phyloP scores from a whole-genome alignment of 2,329 filamentous ascomycete genomes.

The Xylariomycetidae sp. region DNA sequence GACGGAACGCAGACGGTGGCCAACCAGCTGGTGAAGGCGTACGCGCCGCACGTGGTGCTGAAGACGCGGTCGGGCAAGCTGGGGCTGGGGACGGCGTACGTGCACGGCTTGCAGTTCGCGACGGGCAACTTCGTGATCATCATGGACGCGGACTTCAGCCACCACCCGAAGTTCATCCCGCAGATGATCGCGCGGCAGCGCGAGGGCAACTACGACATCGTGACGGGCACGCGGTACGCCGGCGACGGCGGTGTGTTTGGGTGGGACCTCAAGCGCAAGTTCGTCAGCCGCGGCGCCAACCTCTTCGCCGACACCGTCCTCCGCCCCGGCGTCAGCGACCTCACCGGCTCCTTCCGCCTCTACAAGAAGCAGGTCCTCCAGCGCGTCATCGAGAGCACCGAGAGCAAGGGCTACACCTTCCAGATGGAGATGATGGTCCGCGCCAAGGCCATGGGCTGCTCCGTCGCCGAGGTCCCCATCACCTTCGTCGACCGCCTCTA shows the following conservation, averaged over 20 bases:
- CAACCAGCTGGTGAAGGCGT: constrained; percentile 81
- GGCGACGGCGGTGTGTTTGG: constrained; percentile 86
- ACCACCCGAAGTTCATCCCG: constrained; percentile 98
- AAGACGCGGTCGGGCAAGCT: constrained; percentile 90
- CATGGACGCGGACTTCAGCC: constrained; percentile 99
- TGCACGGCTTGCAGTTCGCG: constrained; percentile 84
- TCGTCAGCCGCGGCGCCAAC: constrained; percentile 83
- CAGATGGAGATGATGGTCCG: constrained; percentile 99
- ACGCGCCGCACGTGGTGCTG: constrained; percentile 72
- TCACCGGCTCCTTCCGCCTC: constrained; percentile 89
- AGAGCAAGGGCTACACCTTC: constrained; percentile 97
- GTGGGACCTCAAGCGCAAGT: constrained; percentile 89
- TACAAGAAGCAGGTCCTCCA: constrained; percentile 89
- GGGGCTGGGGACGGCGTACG: constrained; percentile 93
- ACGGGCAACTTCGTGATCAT: constrained; percentile 97
- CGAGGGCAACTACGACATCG: constrained; percentile 80
- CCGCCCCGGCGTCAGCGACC: constrained; percentile 86
- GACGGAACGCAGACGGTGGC: constrained; percentile 92
- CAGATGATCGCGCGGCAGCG: constrained; percentile 83
- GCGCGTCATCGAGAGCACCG: constrained; percentile 82
- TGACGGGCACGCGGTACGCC: constrained; percentile 92
- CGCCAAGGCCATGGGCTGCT: constrained; percentile 92
- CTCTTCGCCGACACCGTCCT: constrained; percentile 93
- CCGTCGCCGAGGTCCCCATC: constrained; percentile 92
- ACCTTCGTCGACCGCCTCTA: constrained; percentile 93